These are phyloP conservation scores for Hypoxylon intermedium DNA, from an alignment of 495 filamentous ascomycete genomes.

Conservation along the genomic window DNA sequence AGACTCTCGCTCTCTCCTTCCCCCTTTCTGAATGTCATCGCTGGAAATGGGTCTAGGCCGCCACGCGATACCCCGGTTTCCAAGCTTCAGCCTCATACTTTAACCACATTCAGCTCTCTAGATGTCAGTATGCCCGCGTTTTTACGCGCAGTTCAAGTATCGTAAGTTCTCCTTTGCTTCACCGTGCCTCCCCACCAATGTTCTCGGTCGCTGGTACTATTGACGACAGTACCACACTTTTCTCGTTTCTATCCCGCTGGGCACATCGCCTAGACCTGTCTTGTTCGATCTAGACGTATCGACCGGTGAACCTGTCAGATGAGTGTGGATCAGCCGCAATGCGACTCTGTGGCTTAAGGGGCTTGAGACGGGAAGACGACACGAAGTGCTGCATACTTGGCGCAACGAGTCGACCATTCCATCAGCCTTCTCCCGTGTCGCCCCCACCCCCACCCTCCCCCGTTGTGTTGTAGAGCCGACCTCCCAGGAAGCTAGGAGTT, in stretches of 20 bases:
- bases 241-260: background rate
- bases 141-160: background rate
- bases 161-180: slow-evolving; percentile 1
- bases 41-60: slow-evolving; percentile 2
- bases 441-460: background rate
- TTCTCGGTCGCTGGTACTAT: background rate
- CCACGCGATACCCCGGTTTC: slow-evolving; percentile 1
- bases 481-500: too few species aligned
- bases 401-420: slow-evolving; percentile 9
- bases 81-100: slow-evolving; percentile 27
- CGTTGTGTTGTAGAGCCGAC: too few species aligned
- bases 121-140: background rate
- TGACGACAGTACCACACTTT: background rate
- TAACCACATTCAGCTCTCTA: background rate
- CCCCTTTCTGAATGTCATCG: background rate
- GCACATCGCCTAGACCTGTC: background rate
- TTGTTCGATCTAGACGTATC: slow-evolving; percentile 21
- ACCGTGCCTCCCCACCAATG: background rate
- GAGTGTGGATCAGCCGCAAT: slow-evolving; percentile 32
- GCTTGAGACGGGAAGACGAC: background rate
- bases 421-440: slow-evolving; percentile 19
- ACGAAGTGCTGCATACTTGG: slow-evolving; percentile 11
- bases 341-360: slow-evolving; percentile 29
- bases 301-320: slow-evolving; percentile 21
- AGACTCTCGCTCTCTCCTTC: slow-evolving; percentile 1